These are phyloP conservation scores for Juglanconis juglandina DNA, from an alignment of 2,329 filamentous ascomycete species.

Conservation along the genomic window DNA sequence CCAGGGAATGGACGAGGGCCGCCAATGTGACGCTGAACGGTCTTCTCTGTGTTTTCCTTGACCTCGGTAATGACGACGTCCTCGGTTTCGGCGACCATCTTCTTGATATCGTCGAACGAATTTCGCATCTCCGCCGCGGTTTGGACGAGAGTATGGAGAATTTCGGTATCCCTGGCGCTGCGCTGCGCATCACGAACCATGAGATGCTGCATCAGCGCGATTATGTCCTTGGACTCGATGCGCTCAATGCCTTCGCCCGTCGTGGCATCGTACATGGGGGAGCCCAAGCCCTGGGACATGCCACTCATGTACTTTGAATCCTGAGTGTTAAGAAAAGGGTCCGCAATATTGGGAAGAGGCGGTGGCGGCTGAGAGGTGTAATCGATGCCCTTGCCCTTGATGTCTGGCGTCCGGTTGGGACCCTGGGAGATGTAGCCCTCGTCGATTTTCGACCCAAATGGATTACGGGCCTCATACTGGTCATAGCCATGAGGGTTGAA, in stretches of 20 bases:
- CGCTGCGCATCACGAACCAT: slow-evolving; percentile 96
- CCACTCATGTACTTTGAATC: slow-evolving; percentile 73
- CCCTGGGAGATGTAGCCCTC: slow-evolving; percentile 88
- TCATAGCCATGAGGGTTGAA: slow-evolving; percentile 37
- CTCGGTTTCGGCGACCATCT: slow-evolving; percentile 84
- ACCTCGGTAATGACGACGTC: slow-evolving; percentile 82
- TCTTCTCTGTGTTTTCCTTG: slow-evolving; percentile 84
- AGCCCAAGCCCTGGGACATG: slow-evolving; percentile 86
- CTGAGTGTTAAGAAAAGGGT: slow-evolving; percentile 63
- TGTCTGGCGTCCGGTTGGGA: slow-evolving; percentile 53
- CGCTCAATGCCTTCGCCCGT: slow-evolving; percentile 84
- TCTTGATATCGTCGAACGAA: slow-evolving; percentile 93
- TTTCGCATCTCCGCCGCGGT: slow-evolving; percentile 96
- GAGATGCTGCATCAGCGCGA: slow-evolving; percentile 96
- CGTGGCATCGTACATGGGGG: slow-evolving; percentile 84
- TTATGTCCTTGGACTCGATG: slow-evolving; percentile 94
- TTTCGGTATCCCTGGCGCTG: slow-evolving; percentile 94
- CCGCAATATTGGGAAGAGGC: slow-evolving; percentile 49
- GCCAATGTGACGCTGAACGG: slow-evolving; percentile 75
- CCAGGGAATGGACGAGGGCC: slow-evolving; percentile 81
- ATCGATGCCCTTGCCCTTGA: slow-evolving; percentile 49
- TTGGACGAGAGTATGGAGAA: slow-evolving; percentile 87
- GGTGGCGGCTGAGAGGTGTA: slow-evolving; percentile 51
- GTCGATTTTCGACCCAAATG: slow-evolving; percentile 62
- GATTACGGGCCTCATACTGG: slow-evolving; percentile 52